phyloP scores from a whole-genome alignment of 2,329 filamentous ascomycete species.

The Aspergillus niger region DNA sequence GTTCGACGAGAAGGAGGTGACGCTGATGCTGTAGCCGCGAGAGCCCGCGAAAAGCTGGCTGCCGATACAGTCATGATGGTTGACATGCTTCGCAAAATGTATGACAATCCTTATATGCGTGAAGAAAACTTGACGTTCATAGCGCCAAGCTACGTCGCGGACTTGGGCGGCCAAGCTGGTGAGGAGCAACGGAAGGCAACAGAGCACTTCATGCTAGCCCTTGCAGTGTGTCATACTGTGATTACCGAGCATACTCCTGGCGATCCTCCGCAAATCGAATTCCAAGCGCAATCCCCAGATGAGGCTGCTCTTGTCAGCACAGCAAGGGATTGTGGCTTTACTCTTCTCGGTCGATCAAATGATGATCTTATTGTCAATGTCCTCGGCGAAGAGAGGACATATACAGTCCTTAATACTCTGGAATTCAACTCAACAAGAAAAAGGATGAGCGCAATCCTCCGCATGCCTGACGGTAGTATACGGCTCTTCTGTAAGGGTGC shows the following conservation, averaged over 20 bases:
- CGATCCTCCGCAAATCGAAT: conserved; percentile 87
- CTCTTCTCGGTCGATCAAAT: conserved; percentile 75
- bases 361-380: conserved; percentile 85
- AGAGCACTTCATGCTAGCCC: conserved; percentile 87
- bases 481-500: conserved; percentile 96
- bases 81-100: conserved; percentile 68
- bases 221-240: conserved; percentile 96
- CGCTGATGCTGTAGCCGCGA: conserved; percentile 75
- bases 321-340: conserved; percentile 92
- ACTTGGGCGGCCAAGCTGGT: conserved; percentile 76
- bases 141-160: conserved; percentile 82
- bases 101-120: conserved; percentile 87
- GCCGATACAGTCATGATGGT: conserved; percentile 74
- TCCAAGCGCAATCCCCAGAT: conserved; percentile 96
- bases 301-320: conserved; percentile 93
- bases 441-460: conserved; percentile 94
- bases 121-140: conserved; percentile 91
- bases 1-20: conserved; percentile 87
- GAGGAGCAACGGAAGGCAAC: conserved; percentile 75
- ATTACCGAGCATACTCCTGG: conserved; percentile 87
- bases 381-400: conserved; percentile 80
- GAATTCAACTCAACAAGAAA: conserved; percentile 98
- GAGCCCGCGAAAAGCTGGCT: conserved; percentile 75
- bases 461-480: conserved; percentile 89
- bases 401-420: conserved; percentile 86